Evolutionary conservation across 306 rosid species (phyloP), one percentile per base, ranked within the genome.

Genomic region (Fragaria iinumae): DNA sequence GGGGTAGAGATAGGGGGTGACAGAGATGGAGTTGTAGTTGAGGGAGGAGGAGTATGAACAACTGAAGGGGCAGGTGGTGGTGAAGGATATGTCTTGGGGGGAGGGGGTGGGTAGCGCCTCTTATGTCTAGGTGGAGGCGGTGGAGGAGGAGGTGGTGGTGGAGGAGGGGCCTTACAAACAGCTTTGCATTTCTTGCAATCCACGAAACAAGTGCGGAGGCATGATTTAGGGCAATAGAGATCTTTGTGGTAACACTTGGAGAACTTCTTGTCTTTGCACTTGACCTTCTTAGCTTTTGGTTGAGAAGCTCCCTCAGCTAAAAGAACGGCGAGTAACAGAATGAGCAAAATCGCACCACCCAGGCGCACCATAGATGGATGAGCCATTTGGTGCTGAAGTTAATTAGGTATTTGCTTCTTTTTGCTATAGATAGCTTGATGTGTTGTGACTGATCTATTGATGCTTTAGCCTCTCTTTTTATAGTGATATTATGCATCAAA

Each of bases 251-350:
- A 75, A 69, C 87, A 86, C n/a, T 59, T 32, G 4, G 45, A 29
- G 48, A 34, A 80, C 34, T 69, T 71, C 69, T 78, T 83, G 80
- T 83, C 87, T 47, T 83, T 16, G 69, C 89, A 80, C 50, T 72
- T 80, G 36, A 86, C 85, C 80, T 83, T 83, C 81, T 83, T 86
- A 7, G 78, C 62, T 77, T 80, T 83, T 0, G 48, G 48, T 2
- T 43, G 18, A 1, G 87, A 62, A 23, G 38, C 75, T 38, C 32
- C 87, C 76, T 81, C 84, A 2, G 76, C 76, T 1, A 21, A 44
- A 10, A 70, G 38, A 10, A 73, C 59, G 12, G 78, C 74, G 3
- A 76, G 27, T 52, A 71, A 48, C 64, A 77, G 72, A 16, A 83
- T 45, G 23, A 64, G n/a, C 11, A 80, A 72, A 20, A 67, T n/a